phyloP scores from a whole-genome alignment of 805 yeast genomes.

The Yamadazyma olivae region DNA sequence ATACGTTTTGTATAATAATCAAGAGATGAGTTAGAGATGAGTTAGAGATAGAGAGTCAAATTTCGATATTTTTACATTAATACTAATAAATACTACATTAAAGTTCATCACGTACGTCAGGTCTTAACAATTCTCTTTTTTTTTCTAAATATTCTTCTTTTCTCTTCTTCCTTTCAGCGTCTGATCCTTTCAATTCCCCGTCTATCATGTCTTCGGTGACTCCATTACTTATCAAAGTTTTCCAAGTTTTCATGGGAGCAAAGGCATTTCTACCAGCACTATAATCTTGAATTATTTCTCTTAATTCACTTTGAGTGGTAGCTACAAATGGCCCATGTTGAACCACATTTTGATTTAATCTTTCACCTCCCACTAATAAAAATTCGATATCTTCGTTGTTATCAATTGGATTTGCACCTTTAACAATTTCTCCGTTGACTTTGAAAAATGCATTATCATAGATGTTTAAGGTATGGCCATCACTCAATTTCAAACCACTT shows the following conservation, averaged over 20 bases:
- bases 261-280: constrained; percentile 68
- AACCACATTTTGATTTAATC: constrained; percentile 68
- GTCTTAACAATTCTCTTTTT: constrained; percentile 3
- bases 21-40: too few relatives aligned
- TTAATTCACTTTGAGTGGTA: constrained; percentile 60
- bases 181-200: constrained; percentile 32
- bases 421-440: constrained; percentile 60
- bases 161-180: constrained; percentile 17
- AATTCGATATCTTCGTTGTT: constrained; percentile 56
- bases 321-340: constrained; percentile 96
- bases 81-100: too few relatives aligned
- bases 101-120: constrained; percentile 10
- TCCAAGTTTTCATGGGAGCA: constrained; percentile 68
- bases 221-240: constrained; percentile 47
- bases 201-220: constrained; percentile 41
- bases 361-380: constrained; percentile 73
- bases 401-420: constrained; percentile 41
- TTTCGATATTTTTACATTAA: too few relatives aligned
- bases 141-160: constrained; percentile 13
- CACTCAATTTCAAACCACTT: constrained; percentile 43
- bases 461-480: constrained; percentile 37
- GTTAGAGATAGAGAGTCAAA: too few relatives aligned
- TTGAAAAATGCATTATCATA: constrained; percentile 62
- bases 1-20: too few relatives aligned
- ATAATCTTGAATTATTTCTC: constrained; percentile 69